Conservation (phyloP, 352 stramenopile genomes). For the Globisporangium cederbergense region DNA sequence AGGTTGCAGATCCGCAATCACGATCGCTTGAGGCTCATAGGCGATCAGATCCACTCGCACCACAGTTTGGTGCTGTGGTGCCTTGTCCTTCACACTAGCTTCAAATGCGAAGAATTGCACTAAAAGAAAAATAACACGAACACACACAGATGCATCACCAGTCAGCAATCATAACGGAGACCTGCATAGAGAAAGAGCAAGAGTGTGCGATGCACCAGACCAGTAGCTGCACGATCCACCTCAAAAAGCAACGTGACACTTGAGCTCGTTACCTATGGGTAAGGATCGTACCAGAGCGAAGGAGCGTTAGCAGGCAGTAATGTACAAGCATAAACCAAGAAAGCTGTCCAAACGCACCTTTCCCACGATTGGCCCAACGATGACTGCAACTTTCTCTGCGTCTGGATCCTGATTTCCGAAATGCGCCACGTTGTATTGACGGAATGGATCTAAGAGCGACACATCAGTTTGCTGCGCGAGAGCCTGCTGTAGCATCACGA, state of each 20-base stretch:
- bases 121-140: not conserved
- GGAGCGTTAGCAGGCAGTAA: not conserved
- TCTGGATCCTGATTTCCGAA: constrained; percentile 18
- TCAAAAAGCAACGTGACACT: constrained; percentile 37
- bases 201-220: not conserved
- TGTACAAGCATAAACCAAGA: not conserved
- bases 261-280: constrained; percentile 18
- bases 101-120: constrained; percentile 39
- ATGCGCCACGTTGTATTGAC: constrained; percentile 32
- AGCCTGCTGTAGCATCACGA: constrained; percentile 29
- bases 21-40: constrained; percentile 22
- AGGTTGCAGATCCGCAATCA: constrained; percentile 20
- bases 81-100: not conserved
- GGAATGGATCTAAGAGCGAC: constrained; percentile 18
- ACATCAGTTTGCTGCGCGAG: constrained; percentile 21
- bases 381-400: constrained; percentile 23
- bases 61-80: not conserved
- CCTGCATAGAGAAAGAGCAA: not conserved
- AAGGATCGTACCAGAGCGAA: not conserved
- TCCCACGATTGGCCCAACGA: constrained; percentile 40
- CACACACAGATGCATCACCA: not conserved
- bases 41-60: constrained; percentile 10
- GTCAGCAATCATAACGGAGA: not conserved
- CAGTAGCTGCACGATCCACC: constrained; percentile 20
- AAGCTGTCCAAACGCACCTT: constrained; percentile 17